Conservation (phyloP, 345 rosid genomes). For the Syzygium jambos region DNA sequence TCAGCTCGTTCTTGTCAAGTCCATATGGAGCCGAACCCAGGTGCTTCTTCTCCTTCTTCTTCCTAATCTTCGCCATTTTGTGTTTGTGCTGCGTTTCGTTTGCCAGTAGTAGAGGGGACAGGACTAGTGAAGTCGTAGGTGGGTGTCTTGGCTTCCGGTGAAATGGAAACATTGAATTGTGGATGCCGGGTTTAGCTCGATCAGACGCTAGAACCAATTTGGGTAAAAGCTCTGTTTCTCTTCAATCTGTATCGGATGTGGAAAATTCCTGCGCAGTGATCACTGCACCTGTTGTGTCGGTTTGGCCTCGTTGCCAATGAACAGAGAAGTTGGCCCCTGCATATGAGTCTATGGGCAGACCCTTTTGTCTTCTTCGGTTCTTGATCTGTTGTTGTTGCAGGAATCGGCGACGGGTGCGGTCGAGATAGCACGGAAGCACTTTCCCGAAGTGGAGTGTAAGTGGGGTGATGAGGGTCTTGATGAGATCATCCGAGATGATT, state of each 20-base stretch:
- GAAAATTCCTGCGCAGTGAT: not conserved
- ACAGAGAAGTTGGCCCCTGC: not conserved
- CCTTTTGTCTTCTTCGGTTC: not conserved
- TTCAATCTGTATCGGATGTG: not conserved
- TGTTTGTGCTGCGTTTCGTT: not conserved
- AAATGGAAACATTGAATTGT: not conserved
- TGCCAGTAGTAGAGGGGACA: not conserved
- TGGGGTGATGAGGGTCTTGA: slow-evolving; percentile 87
- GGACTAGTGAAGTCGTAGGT: not conserved
- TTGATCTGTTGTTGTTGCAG: slow-evolving; percentile 14
- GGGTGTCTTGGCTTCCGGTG: not conserved
- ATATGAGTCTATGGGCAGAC: not conserved
- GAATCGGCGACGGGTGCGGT: slow-evolving; percentile 79
- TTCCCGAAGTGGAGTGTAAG: slow-evolving; percentile 61
- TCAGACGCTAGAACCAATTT: not conserved
- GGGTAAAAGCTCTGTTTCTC: not conserved
- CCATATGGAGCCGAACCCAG: slow-evolving; percentile 92
- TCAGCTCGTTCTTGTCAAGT: slow-evolving; percentile 47
- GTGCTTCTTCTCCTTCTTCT: slow-evolving; percentile 11
- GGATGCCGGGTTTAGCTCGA: not conserved
- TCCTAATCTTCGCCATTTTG: not conserved
- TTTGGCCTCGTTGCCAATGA: not conserved
- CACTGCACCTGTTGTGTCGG: not conserved
- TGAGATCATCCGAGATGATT: slow-evolving; percentile 55
- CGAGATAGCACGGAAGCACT: slow-evolving; percentile 67